Base-by-base conservation (phyloP, 768 basidiomycete species). In the Asterophora lycoperdoides region DNA sequence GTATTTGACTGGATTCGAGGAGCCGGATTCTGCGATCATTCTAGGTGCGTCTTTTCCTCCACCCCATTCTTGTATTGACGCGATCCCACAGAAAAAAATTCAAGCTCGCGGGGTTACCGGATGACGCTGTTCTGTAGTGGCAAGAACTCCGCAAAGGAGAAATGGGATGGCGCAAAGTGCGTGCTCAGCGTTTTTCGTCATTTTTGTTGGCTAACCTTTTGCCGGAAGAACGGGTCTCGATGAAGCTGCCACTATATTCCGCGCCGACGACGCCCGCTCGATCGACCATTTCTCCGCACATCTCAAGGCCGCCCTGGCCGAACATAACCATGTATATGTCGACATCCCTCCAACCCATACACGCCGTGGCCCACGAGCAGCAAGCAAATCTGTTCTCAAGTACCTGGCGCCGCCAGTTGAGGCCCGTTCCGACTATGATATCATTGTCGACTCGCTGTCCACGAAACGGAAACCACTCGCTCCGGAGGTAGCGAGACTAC, bases 1-100 rank as follows among this genome's bases (percentile, higher is more conserved):
- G 87, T 98, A 99, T 65, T 73, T 99, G 11, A 96, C 96, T 0
- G 96, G 96, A 9, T 96, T 96, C 59, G 82, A 92, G 49, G 95
- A 98, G 62, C 90, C 93, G 1, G 87, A 95, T 48, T 80, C 95
- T 14, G 93, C 90, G 0, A 71, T 98, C 36, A 75, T 97, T 33
- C 74, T 99, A 39, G 83, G 92, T 89, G 42, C 32, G 73, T 51
- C 28, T 3, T 18, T 47, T 36, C 14, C 17, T 44, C 26, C 44
- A 29, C 18, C 23, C 20, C 43, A 10, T 28, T 29, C 44, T 33
- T 23, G 44, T 32, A 33, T 51, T 46, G 51, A 52, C 29, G 49
- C 17, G 15, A 14, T 3, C 34, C 13, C 11, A 5, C 58, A 89
- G 89, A 92, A 64, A 89, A 89, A 58, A 75, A 71, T 30, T 80